These are phyloP conservation scores for Malassezia brasiliensis DNA, from an alignment of 1,284 basidiomycete species.

Conservation along the genomic window DNA sequence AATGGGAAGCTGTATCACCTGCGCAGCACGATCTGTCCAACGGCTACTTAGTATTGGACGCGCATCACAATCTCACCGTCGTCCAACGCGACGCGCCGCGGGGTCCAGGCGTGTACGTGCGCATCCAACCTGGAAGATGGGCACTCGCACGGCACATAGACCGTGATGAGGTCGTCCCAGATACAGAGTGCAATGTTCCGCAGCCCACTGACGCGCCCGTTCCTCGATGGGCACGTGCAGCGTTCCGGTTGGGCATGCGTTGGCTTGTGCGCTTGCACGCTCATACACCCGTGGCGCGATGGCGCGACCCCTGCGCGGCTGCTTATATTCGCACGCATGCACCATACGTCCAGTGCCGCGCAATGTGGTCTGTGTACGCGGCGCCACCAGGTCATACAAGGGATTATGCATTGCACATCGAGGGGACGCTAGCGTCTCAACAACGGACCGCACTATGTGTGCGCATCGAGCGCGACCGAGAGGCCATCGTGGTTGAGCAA, in stretches of 20 bases:
- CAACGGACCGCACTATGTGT: neutral
- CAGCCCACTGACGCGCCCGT: neutral
- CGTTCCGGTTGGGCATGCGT: neutral
- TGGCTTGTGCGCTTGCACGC: constrained; percentile 14
- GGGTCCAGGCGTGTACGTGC: neutral
- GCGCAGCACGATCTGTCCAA: too few relatives aligned
- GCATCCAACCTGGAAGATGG: neutral
- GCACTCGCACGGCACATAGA: neutral
- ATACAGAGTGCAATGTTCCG: neutral
- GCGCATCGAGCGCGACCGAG: constrained; percentile 2
- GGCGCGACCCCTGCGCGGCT: constrained; percentile 1
- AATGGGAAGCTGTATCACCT: neutral
- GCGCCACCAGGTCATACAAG: neutral
- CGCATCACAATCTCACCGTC: neutral
- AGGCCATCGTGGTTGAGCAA: neutral
- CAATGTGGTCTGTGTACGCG: constrained; percentile 3
- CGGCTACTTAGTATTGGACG: too few relatives aligned
- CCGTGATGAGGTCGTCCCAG: neutral
- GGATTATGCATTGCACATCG: constrained; percentile 2
- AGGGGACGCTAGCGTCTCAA: neutral
- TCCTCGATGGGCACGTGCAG: neutral
- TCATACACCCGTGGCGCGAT: constrained; percentile 5
- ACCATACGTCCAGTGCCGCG: neutral
- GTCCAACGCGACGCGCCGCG: neutral
- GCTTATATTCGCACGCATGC: neutral